phyloP scores from a whole-genome alignment of 2,329 filamentous ascomycete species.

The Colletotrichum lupini region DNA sequence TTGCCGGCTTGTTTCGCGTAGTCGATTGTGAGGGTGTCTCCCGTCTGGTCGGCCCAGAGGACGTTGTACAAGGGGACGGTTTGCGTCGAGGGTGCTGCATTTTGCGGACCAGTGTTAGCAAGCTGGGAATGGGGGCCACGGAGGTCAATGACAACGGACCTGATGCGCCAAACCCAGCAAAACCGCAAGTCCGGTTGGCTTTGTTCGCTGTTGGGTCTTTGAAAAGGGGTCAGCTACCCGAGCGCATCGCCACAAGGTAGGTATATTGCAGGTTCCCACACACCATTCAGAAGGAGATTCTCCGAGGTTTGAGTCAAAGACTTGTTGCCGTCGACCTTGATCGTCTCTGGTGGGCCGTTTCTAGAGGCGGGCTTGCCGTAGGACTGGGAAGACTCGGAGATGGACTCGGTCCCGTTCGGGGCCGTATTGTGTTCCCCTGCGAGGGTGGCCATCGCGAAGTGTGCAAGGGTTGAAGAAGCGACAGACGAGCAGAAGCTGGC shows the following conservation, averaged over 20 bases:
- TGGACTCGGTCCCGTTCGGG: constrained; percentile 25
- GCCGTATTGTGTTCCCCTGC: neutral
- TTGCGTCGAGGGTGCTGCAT: constrained; percentile 35
- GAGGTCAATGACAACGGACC: constrained; percentile 1
- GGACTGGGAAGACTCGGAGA: constrained; percentile 31
- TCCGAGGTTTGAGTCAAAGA: constrained; percentile 46
- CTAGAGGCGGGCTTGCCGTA: constrained; percentile 31
- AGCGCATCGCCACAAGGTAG: constrained; percentile 6
- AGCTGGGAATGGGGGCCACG: neutral
- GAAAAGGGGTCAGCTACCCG: constrained; percentile 16
- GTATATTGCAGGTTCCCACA: constrained; percentile 26
- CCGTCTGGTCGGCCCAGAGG: constrained; percentile 79
- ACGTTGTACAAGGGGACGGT: constrained; percentile 83
- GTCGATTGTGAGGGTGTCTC: constrained; percentile 73
- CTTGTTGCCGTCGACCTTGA: constrained; percentile 44
- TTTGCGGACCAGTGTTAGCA: neutral
- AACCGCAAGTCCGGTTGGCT: constrained; percentile 36
- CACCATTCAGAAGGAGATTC: constrained; percentile 49
- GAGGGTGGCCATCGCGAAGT: constrained; percentile 7
- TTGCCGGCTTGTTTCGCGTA: constrained; percentile 74
- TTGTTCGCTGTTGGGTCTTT: constrained; percentile 28
- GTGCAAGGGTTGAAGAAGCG: neutral
- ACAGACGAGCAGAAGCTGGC: neutral
- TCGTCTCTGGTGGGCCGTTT: constrained; percentile 13
- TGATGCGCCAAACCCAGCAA: constrained; percentile 32